Base-by-base conservation (phyloP, 495 filamentous ascomycete species). In the Evansstolkia leycettana region DNA sequence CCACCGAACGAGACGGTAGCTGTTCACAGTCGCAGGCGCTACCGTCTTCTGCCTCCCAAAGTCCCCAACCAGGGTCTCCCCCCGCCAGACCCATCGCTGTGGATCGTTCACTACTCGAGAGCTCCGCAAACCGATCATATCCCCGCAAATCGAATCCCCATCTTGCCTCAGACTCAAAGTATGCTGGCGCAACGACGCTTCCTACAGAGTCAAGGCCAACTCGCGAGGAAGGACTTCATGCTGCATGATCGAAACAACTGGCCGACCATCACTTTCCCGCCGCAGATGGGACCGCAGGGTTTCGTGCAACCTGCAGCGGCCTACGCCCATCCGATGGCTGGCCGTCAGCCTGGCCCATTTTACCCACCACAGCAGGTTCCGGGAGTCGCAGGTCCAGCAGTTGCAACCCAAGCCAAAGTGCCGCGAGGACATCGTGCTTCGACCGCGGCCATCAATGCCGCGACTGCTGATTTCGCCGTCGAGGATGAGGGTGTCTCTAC, bases 201-300 rank as follows among this genome's bases (percentile, higher is more conserved):
- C 44, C 64, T 95, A 6, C 79, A 90, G 45, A 67, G 63, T 23
- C 75, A 81, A 42, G 89, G 90, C 17, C 82, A 84, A 48, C 74
- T 95, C 20, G 70, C 76, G 28, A 80, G 82, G 38, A 94, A 93
- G 46, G 87, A 94, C 45, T 98, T 98, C 51, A 87, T 94, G 72
- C 71, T 98, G 15, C 73, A 78, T 27, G 90, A 98, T 55, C 73
- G 84, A 5, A 67, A 70, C 32, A 90, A 81, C 55, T 98, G 89
- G 89, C 89, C 90, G 5, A 71, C 75, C 10, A 81, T 96, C 36
- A 72, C 74, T 27, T 73, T 85, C 36, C 84, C 86, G 1, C 50
- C 52, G 3, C 61, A 64, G 28, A 57, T 58, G 49, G 47, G 52
- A 9, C 57, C 59, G 9, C 64, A 63, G 38, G 54, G 50, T 26